A percentile compares a stretch with the other conserved stretches of the same genome.
These are phyloP conservation scores for Apophysomyces elegans DNA, from an alignment of 371 early-diverging fungal species.

Conservation along the genomic window DNA sequence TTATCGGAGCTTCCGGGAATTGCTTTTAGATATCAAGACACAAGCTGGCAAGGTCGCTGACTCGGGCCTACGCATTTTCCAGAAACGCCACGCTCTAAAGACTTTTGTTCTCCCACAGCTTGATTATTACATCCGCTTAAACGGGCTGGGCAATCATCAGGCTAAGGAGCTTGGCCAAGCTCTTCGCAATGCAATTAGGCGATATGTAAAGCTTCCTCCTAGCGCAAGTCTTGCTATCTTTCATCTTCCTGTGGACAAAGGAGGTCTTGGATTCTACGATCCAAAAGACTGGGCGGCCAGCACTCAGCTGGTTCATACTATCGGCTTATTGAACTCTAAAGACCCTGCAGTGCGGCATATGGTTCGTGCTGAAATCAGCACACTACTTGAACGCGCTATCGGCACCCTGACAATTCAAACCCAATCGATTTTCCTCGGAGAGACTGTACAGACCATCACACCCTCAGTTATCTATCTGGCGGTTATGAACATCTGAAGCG, in stretches of 20 bases:
- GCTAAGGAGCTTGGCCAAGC: neutral
- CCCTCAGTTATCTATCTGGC: neutral
- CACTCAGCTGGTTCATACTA: neutral
- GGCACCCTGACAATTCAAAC: neutral
- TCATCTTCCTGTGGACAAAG: neutral
- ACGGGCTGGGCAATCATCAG: neutral
- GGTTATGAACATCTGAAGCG: slow-evolving; percentile 9
- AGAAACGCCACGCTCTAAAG: neutral
- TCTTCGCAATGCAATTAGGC: neutral
- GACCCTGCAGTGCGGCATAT: neutral
- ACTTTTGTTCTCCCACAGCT: neutral
- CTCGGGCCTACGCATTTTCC: neutral
- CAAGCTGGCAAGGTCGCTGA: neutral
- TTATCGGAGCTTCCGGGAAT: neutral
- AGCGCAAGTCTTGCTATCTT: neutral
- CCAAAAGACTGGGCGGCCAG: slow-evolving; percentile 1
- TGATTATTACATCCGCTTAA: neutral
- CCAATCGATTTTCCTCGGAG: neutral
- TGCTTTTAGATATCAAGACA: neutral
- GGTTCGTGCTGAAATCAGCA: slow-evolving; percentile 1
- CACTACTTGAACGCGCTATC: neutral
- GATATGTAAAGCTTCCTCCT: neutral
- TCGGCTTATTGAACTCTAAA: neutral
- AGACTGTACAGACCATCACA: slow-evolving; percentile 3
- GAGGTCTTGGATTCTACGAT: neutral